Evolutionary conservation across 2,329 filamentous ascomycete species (phyloP), one percentile per base, ranked within the genome.

Genomic region (Cladosporium sp.): DNA sequence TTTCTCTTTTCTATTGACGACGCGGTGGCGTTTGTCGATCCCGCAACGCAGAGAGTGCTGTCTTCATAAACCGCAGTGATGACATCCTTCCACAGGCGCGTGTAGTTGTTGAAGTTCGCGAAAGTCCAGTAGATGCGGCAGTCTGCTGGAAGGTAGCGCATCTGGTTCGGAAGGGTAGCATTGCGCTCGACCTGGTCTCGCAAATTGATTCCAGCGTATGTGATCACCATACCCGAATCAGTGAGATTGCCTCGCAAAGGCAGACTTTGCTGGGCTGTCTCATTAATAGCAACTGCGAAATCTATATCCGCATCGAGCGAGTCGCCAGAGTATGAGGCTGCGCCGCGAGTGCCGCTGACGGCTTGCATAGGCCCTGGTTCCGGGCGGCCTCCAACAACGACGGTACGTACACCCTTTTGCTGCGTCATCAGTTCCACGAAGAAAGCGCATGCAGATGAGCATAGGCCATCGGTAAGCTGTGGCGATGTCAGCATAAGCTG

Each of bases 381-480:
- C 0, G 71, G 70, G 0, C 72, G 71, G 5, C 75, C 75, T 10
- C 75, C 75, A 8, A 75, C 60, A 0, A 65, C 73, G 25, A 77
- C 68, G 47, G 71, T 70, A 24, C 74, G 73, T 10, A 55, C 39
- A 7, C 40, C 49, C n/a, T 6, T 24, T 24, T 55, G 51, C 22
- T 42, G 32, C 17, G 19, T 40, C 62, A 77, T 71, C 19, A 77
- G 66, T 55, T 77, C 74, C 24, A 69, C 63, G 53, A 73, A 73
- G 42, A 76, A 69, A 49, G 73, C 70, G 60, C 75, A 77, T 8
- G 75, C 75, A 1, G 73, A 75, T 2, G 71, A 72, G 64, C 75
- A 77, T 64, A 68, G 66, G 51, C 75, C 75, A 59, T 77, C 75
- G 10, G 42, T 45, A 24, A 45, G 42, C 42, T 45, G 20, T 28